Percentiles rank a stretch among this genome's conserved stretches.
Conservation (phyloP, 116 monocot genomes). For the Zostera marina region DNA sequence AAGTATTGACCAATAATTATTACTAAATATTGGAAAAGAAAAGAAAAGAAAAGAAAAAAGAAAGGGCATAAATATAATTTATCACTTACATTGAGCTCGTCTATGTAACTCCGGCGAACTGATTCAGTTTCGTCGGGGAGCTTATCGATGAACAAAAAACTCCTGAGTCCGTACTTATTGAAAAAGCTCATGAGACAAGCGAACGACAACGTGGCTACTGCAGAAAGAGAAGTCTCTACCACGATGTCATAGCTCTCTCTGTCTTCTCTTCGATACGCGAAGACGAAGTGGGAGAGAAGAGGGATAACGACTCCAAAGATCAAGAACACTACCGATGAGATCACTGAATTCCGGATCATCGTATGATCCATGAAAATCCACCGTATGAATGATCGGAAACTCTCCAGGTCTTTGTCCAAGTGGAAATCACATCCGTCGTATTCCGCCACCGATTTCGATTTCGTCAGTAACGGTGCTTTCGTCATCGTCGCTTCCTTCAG, state of each 20-base stretch:
- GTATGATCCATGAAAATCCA: constrained; percentile 77
- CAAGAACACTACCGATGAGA: constrained; percentile 51
- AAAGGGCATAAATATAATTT: not conserved
- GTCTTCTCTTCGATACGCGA: constrained; percentile 12
- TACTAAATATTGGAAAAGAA: too few species aligned
- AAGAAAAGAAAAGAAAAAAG: too few species aligned
- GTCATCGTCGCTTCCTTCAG: not conserved
- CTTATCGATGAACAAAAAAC: constrained; percentile 51
- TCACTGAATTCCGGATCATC: constrained; percentile 5
- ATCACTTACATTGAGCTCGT: constrained; percentile 29
- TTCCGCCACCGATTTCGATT: constrained; percentile 1
- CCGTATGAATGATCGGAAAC: constrained; percentile 63
- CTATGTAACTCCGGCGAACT: constrained; percentile 39
- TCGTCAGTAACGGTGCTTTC: not conserved
- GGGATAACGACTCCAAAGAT: constrained; percentile 32
- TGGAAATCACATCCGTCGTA: constrained; percentile 34
- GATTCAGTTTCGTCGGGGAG: constrained; percentile 39
- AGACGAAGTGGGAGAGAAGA: constrained; percentile 25
- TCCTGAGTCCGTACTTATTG: constrained; percentile 44
- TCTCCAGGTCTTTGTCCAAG: constrained; percentile 42
- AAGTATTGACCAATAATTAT: too few species aligned
- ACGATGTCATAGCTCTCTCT: constrained; percentile 28
- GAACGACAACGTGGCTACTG: constrained; percentile 34
- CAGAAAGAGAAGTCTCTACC: constrained; percentile 44
- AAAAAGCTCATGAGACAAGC: constrained; percentile 36